These are phyloP conservation scores for Zygotorulaspora danielsina DNA, from an alignment of 805 yeast genomes.

Conservation along the genomic window DNA sequence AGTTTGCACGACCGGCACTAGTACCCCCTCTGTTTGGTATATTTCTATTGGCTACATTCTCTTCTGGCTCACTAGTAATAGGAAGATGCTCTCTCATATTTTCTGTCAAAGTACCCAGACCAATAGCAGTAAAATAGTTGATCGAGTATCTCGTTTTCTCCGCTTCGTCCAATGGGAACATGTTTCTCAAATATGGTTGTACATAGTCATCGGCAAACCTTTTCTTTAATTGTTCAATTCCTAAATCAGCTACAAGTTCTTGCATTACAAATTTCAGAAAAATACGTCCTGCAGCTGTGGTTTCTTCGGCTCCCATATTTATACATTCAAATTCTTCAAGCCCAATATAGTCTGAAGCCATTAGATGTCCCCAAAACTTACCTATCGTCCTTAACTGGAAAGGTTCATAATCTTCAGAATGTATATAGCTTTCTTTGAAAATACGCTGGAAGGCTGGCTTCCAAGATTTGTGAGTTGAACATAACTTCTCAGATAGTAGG, in stretches of 20 bases:
- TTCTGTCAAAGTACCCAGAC: conserved; percentile 78
- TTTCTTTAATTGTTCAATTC: conserved; percentile 46
- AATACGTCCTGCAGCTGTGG: conserved; percentile 77
- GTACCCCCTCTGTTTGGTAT: too few species aligned
- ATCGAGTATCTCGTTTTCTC: conserved; percentile 70
- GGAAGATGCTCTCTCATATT: conserved; percentile 60
- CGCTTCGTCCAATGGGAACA: conserved; percentile 58
- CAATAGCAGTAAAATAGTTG: conserved; percentile 90
- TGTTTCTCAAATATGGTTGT: conserved; percentile 45
- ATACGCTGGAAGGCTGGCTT: conserved; percentile 44
- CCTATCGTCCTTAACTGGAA: conserved; percentile 74
- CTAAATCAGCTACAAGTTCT: conserved; percentile 74
- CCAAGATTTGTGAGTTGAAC: conserved; percentile 55
- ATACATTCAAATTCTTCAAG: conserved; percentile 58
- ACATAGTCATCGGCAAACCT: conserved; percentile 52
- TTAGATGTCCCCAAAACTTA: conserved; percentile 77
- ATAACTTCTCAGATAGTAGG: conserved; percentile 62
- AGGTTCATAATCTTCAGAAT: conserved; percentile 65
- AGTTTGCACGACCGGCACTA: too few species aligned
- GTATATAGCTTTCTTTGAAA: conserved; percentile 54
- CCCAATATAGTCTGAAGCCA: conserved; percentile 64
- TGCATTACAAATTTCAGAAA: conserved; percentile 76
- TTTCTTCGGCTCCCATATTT: conserved; percentile 60
- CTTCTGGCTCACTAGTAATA: conserved; percentile 32
- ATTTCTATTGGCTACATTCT: conserved; percentile 1